Conservation (phyloP, 495 filamentous ascomycete genomes). For the Echria macrotheca region DNA sequence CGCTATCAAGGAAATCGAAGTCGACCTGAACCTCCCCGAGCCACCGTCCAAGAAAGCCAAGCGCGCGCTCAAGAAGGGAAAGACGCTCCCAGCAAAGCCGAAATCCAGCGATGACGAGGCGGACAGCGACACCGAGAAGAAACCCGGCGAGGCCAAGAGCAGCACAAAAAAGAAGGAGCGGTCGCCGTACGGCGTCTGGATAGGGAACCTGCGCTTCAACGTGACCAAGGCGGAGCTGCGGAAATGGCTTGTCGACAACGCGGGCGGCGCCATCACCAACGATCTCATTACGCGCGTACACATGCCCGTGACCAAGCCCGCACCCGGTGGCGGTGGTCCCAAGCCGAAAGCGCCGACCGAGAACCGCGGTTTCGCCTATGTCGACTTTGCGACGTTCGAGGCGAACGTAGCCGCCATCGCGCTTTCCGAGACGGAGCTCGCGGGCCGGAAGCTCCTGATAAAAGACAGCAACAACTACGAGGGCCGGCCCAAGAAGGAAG, state of each 20-base stretch:
- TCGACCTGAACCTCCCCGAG: slow-evolving; percentile 81
- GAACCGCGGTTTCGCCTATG: slow-evolving; percentile 90
- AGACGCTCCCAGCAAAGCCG: slow-evolving; percentile 40
- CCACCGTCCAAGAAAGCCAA: slow-evolving; percentile 89
- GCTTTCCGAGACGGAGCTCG: slow-evolving; percentile 71
- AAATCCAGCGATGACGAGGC: slow-evolving; percentile 39
- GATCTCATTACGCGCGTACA: slow-evolving; percentile 76
- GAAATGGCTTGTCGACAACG: slow-evolving; percentile 66
- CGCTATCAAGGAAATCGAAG: slow-evolving; percentile 68
- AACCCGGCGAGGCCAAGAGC: slow-evolving; percentile 19
- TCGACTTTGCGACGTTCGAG: slow-evolving; percentile 73
- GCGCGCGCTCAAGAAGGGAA: slow-evolving; percentile 74
- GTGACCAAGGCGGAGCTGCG: slow-evolving; percentile 65
- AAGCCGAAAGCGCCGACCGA: slow-evolving; percentile 23
- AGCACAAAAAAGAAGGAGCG: slow-evolving; percentile 52
- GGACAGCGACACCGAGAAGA: slow-evolving; percentile 33
- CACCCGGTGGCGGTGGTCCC: slow-evolving; percentile 14
- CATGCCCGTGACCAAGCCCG: slow-evolving; percentile 53
- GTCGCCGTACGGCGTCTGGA: slow-evolving; percentile 83
- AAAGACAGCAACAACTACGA: slow-evolving; percentile 85
- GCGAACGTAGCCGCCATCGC: slow-evolving; percentile 67
- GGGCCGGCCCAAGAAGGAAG: slow-evolving; percentile 57
- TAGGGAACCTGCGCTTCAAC: slow-evolving; percentile 87
- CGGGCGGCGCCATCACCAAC: slow-evolving; percentile 56
- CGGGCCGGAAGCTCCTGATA: slow-evolving; percentile 76